Conservation (phyloP, 2,329 filamentous ascomycete species). For the Neophaeococcomyces mojaviensis region DNA sequence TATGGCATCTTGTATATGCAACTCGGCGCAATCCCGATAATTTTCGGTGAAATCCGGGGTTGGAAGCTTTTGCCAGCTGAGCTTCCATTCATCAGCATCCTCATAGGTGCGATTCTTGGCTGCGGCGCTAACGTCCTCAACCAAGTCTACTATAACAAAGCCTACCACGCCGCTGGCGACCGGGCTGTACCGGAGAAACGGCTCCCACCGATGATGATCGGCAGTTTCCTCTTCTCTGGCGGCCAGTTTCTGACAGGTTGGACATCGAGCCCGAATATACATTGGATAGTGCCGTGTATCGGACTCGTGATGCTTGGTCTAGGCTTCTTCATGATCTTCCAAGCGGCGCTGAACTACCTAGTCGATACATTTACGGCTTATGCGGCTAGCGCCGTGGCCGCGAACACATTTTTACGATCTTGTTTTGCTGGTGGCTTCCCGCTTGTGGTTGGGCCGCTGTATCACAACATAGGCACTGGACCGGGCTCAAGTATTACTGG, state of each 20-base stretch:
- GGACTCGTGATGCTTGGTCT: constrained; percentile 33
- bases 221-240: constrained; percentile 45
- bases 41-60: constrained; percentile 39
- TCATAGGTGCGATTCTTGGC: constrained; percentile 34
- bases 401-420: constrained; percentile 41
- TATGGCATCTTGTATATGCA: constrained; percentile 45
- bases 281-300: constrained; percentile 33
- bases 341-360: constrained; percentile 36
- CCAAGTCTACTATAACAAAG: constrained; percentile 27
- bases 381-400: constrained; percentile 37
- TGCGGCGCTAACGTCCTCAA: constrained; percentile 39
- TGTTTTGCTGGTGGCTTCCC: constrained; percentile 43
- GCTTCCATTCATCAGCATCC: constrained; percentile 45
- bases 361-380: constrained; percentile 39
- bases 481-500: constrained; percentile 42
- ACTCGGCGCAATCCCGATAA: constrained; percentile 46
- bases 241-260: constrained; percentile 55
- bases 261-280: constrained; percentile 40
- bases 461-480: constrained; percentile 38
- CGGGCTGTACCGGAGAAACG: constrained; percentile 40
- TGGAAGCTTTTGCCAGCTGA: constrained; percentile 41
- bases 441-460: constrained; percentile 41
- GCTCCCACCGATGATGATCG: constrained; percentile 44
- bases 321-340: constrained; percentile 36
- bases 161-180: constrained; percentile 14